Conservation (phyloP, 2,329 filamentous ascomycete genomes). For the Pseudogymnoascus sp. region DNA sequence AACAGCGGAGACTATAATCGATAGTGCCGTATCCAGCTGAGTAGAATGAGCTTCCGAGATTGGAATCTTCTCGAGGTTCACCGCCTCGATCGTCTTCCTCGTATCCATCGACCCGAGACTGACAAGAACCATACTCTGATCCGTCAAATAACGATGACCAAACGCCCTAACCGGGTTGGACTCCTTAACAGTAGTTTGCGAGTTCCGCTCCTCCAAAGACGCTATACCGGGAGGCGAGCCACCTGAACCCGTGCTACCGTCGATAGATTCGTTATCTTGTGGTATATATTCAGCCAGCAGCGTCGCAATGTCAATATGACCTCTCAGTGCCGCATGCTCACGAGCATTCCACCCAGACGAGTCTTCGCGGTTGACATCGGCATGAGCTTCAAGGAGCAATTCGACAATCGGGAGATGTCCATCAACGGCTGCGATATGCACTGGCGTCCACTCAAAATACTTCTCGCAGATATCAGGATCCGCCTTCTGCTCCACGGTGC, state of each 20-base stretch:
- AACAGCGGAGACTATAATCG: slow-evolving; percentile 78
- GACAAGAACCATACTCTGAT: slow-evolving; percentile 83
- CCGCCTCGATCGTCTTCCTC: slow-evolving; percentile 69
- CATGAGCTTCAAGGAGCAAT: slow-evolving; percentile 68
- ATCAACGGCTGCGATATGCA: slow-evolving; percentile 88
- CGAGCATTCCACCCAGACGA: slow-evolving; percentile 89
- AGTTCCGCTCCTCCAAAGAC: slow-evolving; percentile 54
- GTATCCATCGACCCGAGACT: slow-evolving; percentile 93
- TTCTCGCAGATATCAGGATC: slow-evolving; percentile 72
- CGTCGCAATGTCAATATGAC: slow-evolving; percentile 73
- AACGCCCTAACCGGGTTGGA: slow-evolving; percentile 87
- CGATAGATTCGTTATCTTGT: slow-evolving; percentile 17
- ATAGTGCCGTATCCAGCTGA: slow-evolving; percentile 87
- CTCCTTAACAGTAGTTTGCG: slow-evolving; percentile 37
- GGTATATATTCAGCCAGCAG: slow-evolving; percentile 45
- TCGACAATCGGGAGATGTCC: slow-evolving; percentile 69
- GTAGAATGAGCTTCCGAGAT: slow-evolving; percentile 83
- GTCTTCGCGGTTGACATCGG: slow-evolving; percentile 65
- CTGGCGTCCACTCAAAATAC: slow-evolving; percentile 87
- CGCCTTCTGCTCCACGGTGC: slow-evolving; percentile 60
- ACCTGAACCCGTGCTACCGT: slow-evolving; percentile 24
- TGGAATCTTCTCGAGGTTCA: slow-evolving; percentile 81
- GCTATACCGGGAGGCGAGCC: slow-evolving; percentile 43
- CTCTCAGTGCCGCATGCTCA: slow-evolving; percentile 85
- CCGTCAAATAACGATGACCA: slow-evolving; percentile 86